Base-by-base conservation (phyloP, 208 protist genomes). In the Acanthamoeba sp. region DNA sequence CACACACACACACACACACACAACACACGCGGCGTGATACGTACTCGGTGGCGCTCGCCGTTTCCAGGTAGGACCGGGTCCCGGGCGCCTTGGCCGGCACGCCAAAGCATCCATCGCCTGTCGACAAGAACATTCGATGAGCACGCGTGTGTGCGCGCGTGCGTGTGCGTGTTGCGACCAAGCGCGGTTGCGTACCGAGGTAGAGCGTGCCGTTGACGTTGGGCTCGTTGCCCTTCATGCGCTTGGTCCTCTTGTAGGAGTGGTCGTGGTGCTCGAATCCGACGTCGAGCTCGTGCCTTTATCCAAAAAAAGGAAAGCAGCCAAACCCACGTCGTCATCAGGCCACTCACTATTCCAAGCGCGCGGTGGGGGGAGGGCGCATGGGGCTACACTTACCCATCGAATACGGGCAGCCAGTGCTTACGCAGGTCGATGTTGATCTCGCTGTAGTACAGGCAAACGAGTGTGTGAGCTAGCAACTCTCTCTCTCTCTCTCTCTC, bases 201-300 rank as follows among this genome's bases (percentile, higher is more conserved):
- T 88, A 88, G 42, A 88, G 80, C 5, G 80, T 88, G 80, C 80
- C 80, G 10, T 52, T 64, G 48, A n/a, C 20, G 27, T 88, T 32
- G 1, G 42, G 32, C 20, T 52, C 1, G n/a, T 16, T 22, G 1
- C 20, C 80, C 48, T 38, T 50, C 24, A 88, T 7, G 4, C 20
- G 1, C 50, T 88, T 88, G 5, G 80, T 88, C 24, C 80, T 22
- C 48, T 88, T 88, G 80, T 88, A 88, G n/a, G 50, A 36, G 48
- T 88, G 80, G 48, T 88, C 80, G 36, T 88, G 80, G 29, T 88
- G 80, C 22, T 88, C 80, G 50, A 88, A 88, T 1, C 48, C 80
- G 16, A 88, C 20, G 29, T 52, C 36, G 9, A 88, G 32, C 48
- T 88, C 22, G 80, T 88, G 2, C 20, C 76, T 55, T 12, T 16